A percentile compares a stretch with the other conserved stretches of the same genome.
phyloP scores from a whole-genome alignment of 1,284 basidiomycete species.

The Kwoniella shivajii region DNA sequence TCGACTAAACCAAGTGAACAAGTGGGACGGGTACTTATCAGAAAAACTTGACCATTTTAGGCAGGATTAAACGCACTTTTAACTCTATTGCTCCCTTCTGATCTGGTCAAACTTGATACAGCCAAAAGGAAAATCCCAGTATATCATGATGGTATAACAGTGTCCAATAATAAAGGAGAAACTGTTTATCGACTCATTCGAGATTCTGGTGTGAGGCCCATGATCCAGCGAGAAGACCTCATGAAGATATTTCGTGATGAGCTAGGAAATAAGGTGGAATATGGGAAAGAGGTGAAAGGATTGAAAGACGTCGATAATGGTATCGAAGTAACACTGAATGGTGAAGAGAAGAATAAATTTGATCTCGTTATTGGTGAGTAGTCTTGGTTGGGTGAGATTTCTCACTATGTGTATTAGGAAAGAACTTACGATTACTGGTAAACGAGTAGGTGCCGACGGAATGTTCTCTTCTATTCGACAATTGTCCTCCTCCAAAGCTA shows the following conservation, averaged over 20 bases:
- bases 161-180: conserved; percentile 8
- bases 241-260: conserved; percentile 11
- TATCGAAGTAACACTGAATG: conserved; percentile 7
- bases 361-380: conserved; percentile 25
- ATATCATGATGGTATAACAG: conserved; percentile 26
- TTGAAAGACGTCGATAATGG: not conserved
- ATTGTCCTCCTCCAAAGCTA: not conserved
- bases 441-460: conserved; percentile 28
- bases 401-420: not conserved
- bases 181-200: conserved; percentile 14
- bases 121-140: conserved; percentile 9
- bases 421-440: not conserved
- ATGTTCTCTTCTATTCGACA: conserved; percentile 27
- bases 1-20: no score
- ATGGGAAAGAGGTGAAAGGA: conserved; percentile 4
- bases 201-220: conserved; percentile 10
- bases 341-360: conserved; percentile 7
- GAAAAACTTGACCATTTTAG: conserved; percentile 1
- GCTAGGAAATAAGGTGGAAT: conserved; percentile 3
- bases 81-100: conserved; percentile 6
- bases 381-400: not conserved
- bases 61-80: conserved; percentile 15
- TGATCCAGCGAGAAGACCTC: conserved; percentile 24
- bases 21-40: no score
- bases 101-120: conserved; percentile 5